Evolutionary conservation across 2,329 filamentous ascomycete species (phyloP), one percentile per base, ranked within the genome.

Genomic region (Metarhizium robertsii): DNA sequence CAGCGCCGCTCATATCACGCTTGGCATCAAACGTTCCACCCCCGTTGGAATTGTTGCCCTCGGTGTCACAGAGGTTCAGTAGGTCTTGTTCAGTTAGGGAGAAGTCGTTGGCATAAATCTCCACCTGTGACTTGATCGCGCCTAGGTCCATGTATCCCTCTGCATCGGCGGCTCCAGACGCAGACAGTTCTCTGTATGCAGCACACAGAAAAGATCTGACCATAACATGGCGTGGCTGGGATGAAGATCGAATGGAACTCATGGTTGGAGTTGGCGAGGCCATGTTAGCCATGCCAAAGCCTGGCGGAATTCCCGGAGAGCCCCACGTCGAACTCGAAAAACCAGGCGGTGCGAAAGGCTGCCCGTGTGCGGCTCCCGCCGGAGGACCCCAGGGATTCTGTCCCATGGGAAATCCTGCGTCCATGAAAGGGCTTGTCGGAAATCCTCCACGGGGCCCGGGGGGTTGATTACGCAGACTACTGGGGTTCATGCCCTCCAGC

Each of bases 61-160:
- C 90, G 0, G 92, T 96, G 64, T 97, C 92, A 68, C 89, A 94
- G 57, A 95, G 86, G 56, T 88, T 84, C 43, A 92, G 78, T 62
- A 97, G 78, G 64, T 96, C 92, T 30, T 78, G 65, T 75, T 83
- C 69, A 60, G 76, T 64, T 36, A 71, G 64, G 53, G 51, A 64
- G 13, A 61, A 50, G 10, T 72, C 69, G n/a, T 67, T 68, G 6
- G 66, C 65, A 56, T 86, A 80, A 54, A 77, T 77, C 54, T 85
- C 83, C 34, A 88, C 77, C 54, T 81, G 79, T 10, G 86, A 80
- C 61, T 91, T 85, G 64, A 91, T 78, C 20, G 77, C 73, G 30
- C 80, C 76, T 25, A 95, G 78, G 56, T 87, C 81, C 55, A 92
- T 81, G 67, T 86, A 96, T 10, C 83, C 84, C 51, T 85, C 80